Base-by-base conservation (phyloP, 2,329 filamentous ascomycete genomes). In the Paraphoma sp. region DNA sequence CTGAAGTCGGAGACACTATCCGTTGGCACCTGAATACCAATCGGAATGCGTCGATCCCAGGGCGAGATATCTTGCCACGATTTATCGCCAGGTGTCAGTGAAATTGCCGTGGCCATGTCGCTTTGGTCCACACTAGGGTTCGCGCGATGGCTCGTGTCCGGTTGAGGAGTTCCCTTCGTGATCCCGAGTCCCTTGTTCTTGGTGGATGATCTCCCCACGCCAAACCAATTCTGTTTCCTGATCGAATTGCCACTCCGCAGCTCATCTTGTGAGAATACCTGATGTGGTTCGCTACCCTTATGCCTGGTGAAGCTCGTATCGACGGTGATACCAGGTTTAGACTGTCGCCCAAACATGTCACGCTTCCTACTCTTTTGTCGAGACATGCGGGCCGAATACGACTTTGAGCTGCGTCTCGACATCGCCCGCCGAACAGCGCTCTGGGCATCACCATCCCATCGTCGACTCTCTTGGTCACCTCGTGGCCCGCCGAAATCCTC, bases 21-120 rank as follows among this genome's bases (percentile, higher is more conserved):
- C 12, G 86, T 83, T 2, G 89, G 85, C 45, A 92, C 79, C 12
- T 85, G 83, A 48, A 92, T 86, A 11, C 89, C 89, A 62, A 92
- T 92, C 42, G 89, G 83, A 56, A 92, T 92, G 1, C 87, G 87
- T n/a, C 86, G 82, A 65, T 89, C 87, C 55, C 84, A 85, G 0
- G 89, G 89, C 12, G 89, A 91, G 4, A 91, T 80, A 58, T 87
- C 86, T 33, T 72, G 68, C 70, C 62, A 78, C 29, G 60, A 69
- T 57, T 67, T 74, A 48, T 60, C 67, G 41, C 65, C 65, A 45
- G 73, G 62, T 46, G 68, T 62, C 48, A 75, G 41, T 7, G 71
- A 70, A 12, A 69, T 69, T 8, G 72, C 68, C 6, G 69, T 75
- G 42, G 65, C 65, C 4, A 68, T 62, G 23, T 73, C 71, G 14